These are phyloP conservation scores for Penicillium sp. DNA, from an alignment of 2,329 filamentous ascomycete genomes.

Conservation along the genomic window DNA sequence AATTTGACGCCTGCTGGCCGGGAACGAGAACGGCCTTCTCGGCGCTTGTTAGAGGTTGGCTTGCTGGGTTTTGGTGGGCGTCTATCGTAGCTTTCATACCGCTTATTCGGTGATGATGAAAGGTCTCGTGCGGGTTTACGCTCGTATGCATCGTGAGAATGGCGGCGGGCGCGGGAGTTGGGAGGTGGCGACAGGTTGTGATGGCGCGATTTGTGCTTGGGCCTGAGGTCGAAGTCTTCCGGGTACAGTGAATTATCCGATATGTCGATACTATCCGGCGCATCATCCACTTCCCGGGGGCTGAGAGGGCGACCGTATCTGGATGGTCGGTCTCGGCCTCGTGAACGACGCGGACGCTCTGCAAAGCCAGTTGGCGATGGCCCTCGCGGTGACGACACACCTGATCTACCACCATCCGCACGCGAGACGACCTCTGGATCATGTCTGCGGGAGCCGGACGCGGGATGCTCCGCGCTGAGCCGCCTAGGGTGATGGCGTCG, in stretches of 20 bases:
- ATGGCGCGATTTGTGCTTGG: slow-evolving; percentile 17
- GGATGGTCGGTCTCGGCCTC: slow-evolving; percentile 22
- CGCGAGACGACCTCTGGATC: slow-evolving; percentile 19
- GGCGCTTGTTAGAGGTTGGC: slow-evolving; percentile 9
- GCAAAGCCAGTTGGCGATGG: slow-evolving; percentile 28
- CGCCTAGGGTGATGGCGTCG: slow-evolving; percentile 24
- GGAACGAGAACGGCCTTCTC: slow-evolving; percentile 16
- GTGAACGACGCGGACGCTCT: slow-evolving; percentile 18
- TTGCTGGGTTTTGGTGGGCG: slow-evolving; percentile 10
- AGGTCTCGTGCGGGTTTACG: slow-evolving; percentile 30
- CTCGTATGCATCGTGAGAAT: slow-evolving; percentile 39
- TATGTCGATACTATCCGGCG: slow-evolving; percentile 26
- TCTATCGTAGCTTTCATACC: slow-evolving; percentile 9
- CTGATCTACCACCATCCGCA: slow-evolving; percentile 18
- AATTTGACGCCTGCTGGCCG: slow-evolving; percentile 23
- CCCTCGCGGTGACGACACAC: slow-evolving; percentile 24
- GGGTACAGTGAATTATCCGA: slow-evolving; percentile 26
- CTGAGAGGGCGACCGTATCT: slow-evolving; percentile 19
- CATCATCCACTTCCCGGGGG: slow-evolving; percentile 17
- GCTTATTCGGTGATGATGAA: slow-evolving; percentile 18
- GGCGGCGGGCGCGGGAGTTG: slow-evolving; percentile 28
- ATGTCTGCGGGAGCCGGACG: slow-evolving; percentile 17
- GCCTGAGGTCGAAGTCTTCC: slow-evolving; percentile 1
- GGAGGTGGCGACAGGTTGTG: slow-evolving; percentile 30
- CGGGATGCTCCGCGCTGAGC: slow-evolving; percentile 22